Base-by-base conservation (phyloP, 108 stramenopile species). In the Discostella pseudostelligera region DNA sequence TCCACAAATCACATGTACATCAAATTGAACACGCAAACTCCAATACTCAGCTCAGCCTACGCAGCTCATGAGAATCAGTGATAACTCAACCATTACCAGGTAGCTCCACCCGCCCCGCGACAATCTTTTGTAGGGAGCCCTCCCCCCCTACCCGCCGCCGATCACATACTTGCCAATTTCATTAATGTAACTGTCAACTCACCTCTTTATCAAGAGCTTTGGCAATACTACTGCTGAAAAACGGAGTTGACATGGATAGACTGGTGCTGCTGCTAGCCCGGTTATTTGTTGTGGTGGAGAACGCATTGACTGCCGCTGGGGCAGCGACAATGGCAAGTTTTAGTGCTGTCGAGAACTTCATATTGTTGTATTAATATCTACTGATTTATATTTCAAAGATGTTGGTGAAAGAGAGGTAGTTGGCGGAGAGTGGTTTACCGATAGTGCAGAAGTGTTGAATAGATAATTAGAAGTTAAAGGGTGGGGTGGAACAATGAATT, bases 151-250 rank as follows among this genome's bases (percentile, higher is more conserved):
- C n/a, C n/a, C n/a, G n/a, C n/a, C n/a, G n/a, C n/a, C n/a, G n/a
- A n/a, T n/a, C n/a, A n/a, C n/a, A n/a, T n/a, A n/a, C n/a, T n/a
- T n/a, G n/a, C n/a, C 37, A 39, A 32, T 56, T 39, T 43, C 42
- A 40, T 24, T 10, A 20, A 42, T 29, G n/a, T n/a, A n/a, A n/a
- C n/a, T n/a, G n/a, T n/a, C n/a, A 24, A 64, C 76, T 77, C 21
- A 78, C 70, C 77, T 70, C 69, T 24, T 48, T 70, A 32, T 78
- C 77, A 22, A 78, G 66, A 8, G 77, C 65, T 2, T 25, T 39
- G 17, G 49, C 20, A 22, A 78, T 62, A 50, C 64, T 63, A 11
- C 46, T 59, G 51, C 49, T 62, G 16, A 71, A 78, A 57, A 78
- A 78, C 4, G 77, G 77, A 44, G 69, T 48, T 35, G 55, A 17